These are phyloP conservation scores for Sphagnum magellanicum DNA, from an alignment of 228 moss, liverwort and hornwort species.

Conservation along the genomic window DNA sequence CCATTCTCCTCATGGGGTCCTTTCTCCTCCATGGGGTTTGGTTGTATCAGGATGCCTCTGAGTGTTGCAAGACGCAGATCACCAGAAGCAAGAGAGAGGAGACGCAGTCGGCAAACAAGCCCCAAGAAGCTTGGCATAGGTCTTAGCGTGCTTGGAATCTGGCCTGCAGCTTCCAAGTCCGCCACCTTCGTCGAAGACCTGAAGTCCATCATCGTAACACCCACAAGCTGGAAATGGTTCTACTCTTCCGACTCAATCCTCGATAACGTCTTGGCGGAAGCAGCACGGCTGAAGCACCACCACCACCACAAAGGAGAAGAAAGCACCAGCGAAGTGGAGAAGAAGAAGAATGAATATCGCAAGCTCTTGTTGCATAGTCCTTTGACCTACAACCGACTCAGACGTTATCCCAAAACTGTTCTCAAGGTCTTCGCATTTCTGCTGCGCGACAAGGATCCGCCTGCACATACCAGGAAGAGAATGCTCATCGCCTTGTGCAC, in stretches of 20 bases:
- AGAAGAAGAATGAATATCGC: conserved; percentile 50
- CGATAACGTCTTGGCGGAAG: conserved; percentile 38
- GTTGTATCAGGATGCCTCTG: not conserved
- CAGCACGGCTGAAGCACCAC: conserved; percentile 26
- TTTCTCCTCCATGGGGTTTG: conserved; percentile 7
- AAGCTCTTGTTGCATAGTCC: conserved; percentile 36
- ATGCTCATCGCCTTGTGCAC: conserved; percentile 32
- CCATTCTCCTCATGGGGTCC: conserved; percentile 4
- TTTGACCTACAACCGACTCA: conserved; percentile 30
- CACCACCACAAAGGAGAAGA: conserved; percentile 10
- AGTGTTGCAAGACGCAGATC: not conserved
- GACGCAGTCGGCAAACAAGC: conserved; percentile 7
- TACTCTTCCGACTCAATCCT: conserved; percentile 39
- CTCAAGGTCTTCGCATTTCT: conserved; percentile 46
- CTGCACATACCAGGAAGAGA: conserved; percentile 11
- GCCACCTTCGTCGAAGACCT: conserved; percentile 18
- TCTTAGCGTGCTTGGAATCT: conserved; percentile 25
- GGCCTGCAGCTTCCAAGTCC: conserved; percentile 21
- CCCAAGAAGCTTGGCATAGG: conserved; percentile 19
- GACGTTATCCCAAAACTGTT: conserved; percentile 47
- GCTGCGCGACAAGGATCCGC: conserved; percentile 44
- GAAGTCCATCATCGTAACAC: conserved; percentile 23
- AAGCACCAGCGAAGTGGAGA: not conserved
- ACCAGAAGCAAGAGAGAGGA: conserved; percentile 1
- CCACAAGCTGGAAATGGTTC: conserved; percentile 48